Evolutionary conservation across 352 stramenopile species (phyloP).

Genomic region (Phytophthora sp.): DNA sequence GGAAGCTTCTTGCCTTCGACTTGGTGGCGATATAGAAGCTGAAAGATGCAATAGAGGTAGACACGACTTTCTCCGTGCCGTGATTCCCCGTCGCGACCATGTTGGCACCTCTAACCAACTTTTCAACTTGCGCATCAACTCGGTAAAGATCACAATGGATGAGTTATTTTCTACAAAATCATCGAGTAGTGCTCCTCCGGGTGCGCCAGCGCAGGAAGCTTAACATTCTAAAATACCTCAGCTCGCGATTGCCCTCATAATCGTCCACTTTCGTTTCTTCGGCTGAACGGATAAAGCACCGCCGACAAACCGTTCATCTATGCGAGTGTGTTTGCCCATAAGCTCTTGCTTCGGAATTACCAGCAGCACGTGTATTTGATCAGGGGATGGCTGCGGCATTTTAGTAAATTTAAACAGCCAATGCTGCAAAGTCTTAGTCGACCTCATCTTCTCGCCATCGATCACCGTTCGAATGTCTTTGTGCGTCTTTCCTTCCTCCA

Average conservation of each 20-base stretch:
- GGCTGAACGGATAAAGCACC: not conserved
- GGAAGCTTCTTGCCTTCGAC: constrained; percentile 2
- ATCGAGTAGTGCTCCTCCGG: not conserved
- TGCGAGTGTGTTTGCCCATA: constrained; percentile 8
- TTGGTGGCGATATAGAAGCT: not conserved
- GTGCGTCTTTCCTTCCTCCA: not conserved
- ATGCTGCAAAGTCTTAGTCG: not conserved
- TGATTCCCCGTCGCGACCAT: constrained; percentile 32
- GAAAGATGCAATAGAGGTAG: constrained; percentile 38
- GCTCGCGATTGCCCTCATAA: not conserved
- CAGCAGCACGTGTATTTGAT: constrained; percentile 7
- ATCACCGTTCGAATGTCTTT: not conserved
- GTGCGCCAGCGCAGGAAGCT: constrained; percentile 2
- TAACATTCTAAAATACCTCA: constrained; percentile 17
- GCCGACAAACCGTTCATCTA: constrained; percentile 5
- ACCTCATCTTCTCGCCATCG: not conserved
- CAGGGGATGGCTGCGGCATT: too few species aligned
- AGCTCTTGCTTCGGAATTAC: not conserved
- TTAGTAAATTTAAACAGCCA: too few species aligned
- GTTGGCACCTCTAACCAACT: constrained; percentile 5
- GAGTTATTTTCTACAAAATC: constrained; percentile 5
- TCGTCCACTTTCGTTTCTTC: constrained; percentile 12
- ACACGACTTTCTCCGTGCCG: constrained; percentile 30
- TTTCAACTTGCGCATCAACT: constrained; percentile 14
- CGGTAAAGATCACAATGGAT: constrained; percentile 6